Base-by-base conservation (phyloP, 768 basidiomycete species). In the Pilatotrama ljubarskyi region DNA sequence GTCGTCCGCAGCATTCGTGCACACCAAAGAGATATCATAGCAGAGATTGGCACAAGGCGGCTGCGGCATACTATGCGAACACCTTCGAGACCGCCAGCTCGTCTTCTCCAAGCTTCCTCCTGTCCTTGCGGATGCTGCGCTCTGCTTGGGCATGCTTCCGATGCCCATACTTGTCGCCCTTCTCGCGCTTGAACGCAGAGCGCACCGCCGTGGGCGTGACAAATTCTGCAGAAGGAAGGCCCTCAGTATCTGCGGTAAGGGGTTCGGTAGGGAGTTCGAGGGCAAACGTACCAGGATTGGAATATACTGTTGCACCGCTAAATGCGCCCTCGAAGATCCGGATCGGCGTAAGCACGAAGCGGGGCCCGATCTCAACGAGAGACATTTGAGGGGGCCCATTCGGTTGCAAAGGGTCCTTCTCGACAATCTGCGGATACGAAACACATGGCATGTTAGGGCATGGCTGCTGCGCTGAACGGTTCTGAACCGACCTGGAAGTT, bases 291-390 rank as follows among this genome's bases (percentile, higher is more conserved):
- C 93, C 93, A 72, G 93, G 90, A 76, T 99, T 99, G 25, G 94
- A 94, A 73, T 88, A 99, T 22, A 99, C 88, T 2, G 94, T 96
- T 13, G 92, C 92, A 20, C 97, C 97, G 60, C 86, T 83, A 76
- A 99, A 98, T 2, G 95, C 93, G 10, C 97, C 97, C 73, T 99
- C 97, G 70, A 99, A 99, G 59, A 99, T 95, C 55, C 94, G 87
- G 67, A 99, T 98, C 10, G 97, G 97, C 36, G 94, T 96, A 51
- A 99, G 79, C 48, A 98, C 97, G 73, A 98, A 97, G 44, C 97
- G 86, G 11, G 97, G 97, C 13, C 97, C 97, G 64, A 99, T 98
- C 77, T 98, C 97, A 18, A 95, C 84, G 20, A 99, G 82, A n/a
- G 91, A 86, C 52, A 84, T 94, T 58, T 90, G 86, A 2, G 92